Evolutionary conservation across 495 filamentous ascomycete genomes (phyloP), one percentile per base, ranked within the genome.

Genomic region (Xylona heveae): DNA sequence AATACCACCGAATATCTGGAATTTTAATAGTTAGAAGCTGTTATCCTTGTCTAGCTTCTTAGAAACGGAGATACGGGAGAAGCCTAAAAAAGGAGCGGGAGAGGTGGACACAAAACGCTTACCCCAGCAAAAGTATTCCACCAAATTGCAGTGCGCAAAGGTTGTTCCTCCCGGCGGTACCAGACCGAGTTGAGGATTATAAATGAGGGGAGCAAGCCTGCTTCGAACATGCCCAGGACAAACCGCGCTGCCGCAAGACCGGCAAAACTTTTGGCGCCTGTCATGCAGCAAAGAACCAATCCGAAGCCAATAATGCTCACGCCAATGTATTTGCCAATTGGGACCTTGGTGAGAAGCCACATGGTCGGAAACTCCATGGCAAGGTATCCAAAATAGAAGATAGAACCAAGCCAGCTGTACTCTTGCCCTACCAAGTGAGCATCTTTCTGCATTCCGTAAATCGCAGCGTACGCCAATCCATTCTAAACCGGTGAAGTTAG

Each of bases 271-370:
- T 25, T 25, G 23, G 23, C 23, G 23, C 23, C 7, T 13, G 23
- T 13, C 23, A 8, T 7, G n/a, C n/a, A n/a, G n/a, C n/a, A n/a
- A 13, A 25, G 23, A 7, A 25, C 13, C 9, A 30, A 16, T 7
- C 8, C 8, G 23, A 25, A 25, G 23, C 23, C 23, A 13, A 25
- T 8, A 13, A 25, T 25, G 23, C 13, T 25, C 8, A 7, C 7
- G 23, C 23, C 23, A 7, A 25, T 9, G 15, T 16, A 31, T 17
- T 48, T 57, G 55, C 59, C 58, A 12, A 64, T 58, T 2, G 68
- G 70, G 21, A 73, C 47, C 1, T 59, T 50, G 44, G 71, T 67
- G 43, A 73, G 46, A 1, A 73, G 46, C 26, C 66, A 60, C 43
- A 56, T 62, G 4, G 57, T 55, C 2, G 61, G 61, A 27, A 60